These are phyloP conservation scores for Verticillium zaregamsianum DNA, from an alignment of 2,329 filamentous ascomycete genomes.

Conservation along the genomic window DNA sequence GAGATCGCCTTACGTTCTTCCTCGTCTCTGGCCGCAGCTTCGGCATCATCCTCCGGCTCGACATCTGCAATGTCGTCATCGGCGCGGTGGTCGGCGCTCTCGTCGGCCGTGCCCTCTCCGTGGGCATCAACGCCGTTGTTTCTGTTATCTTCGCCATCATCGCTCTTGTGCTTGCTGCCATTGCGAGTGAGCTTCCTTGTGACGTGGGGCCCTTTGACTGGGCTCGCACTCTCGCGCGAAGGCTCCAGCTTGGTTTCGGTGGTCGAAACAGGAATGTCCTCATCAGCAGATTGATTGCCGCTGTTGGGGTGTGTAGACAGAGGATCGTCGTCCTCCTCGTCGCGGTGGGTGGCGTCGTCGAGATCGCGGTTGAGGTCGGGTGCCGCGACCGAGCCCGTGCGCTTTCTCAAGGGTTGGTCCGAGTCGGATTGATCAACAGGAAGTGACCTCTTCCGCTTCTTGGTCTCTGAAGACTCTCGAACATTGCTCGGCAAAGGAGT, in stretches of 20 bases:
- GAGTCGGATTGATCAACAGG: conserved; percentile 38
- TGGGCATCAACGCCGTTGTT: conserved; percentile 18
- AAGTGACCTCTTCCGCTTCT: conserved; percentile 48
- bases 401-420: conserved; percentile 49
- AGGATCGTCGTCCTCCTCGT: conserved; percentile 27
- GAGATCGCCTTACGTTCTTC: conserved; percentile 54
- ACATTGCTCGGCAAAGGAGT: conserved; percentile 23
- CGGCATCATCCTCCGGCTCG: conserved; percentile 56
- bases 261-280: conserved; percentile 38
- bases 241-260: conserved; percentile 34
- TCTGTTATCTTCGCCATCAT: conserved; percentile 17
- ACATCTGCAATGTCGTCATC: conserved; percentile 52
- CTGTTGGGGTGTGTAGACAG: conserved; percentile 30
- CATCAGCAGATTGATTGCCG: conserved; percentile 36
- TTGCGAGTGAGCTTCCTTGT: conserved; percentile 37
- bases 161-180: conserved; percentile 33
- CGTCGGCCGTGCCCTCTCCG: conserved; percentile 29
- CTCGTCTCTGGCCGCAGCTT: conserved; percentile 55
- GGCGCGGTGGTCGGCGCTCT: conserved; percentile 41
- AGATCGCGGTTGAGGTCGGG: conserved; percentile 31
- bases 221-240: conserved; percentile 16
- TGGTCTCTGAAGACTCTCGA: conserved; percentile 33
- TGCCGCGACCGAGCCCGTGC: conserved; percentile 42
- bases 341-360: conserved; percentile 25
- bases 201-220: conserved; percentile 20